These are phyloP conservation scores for Madurella fahalii DNA, from an alignment of 2,329 filamentous ascomycete genomes.

Conservation along the genomic window DNA sequence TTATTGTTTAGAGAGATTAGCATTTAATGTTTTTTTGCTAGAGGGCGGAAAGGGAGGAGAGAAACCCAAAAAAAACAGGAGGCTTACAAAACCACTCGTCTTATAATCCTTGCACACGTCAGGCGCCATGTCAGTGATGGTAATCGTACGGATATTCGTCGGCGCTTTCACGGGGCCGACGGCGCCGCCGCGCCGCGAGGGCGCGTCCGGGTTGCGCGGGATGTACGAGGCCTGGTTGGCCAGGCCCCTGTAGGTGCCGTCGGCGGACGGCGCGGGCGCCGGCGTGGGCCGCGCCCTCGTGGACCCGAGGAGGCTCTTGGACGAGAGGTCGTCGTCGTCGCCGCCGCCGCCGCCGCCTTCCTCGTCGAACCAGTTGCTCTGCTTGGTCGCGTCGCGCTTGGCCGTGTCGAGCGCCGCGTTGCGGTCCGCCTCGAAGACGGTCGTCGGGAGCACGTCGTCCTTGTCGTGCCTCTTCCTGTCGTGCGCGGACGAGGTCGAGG, in stretches of 20 bases:
- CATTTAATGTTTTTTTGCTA: too few species aligned
- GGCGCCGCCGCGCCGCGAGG: conserved; percentile 43
- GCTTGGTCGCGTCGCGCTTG: conserved; percentile 81
- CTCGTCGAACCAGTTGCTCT: conserved; percentile 85
- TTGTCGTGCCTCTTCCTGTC: conserved; percentile 34
- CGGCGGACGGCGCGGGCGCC: conserved; percentile 29
- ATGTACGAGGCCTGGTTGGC: conserved; percentile 72
- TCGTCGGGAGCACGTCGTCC: conserved; percentile 44
- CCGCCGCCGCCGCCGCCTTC: conserved; percentile 34
- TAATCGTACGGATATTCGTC: conserved; percentile 86
- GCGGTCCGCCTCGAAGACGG: conserved; percentile 58
- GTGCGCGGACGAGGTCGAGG: conserved; percentile 36
- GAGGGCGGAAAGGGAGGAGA: too few species aligned
- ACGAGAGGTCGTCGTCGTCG: conserved; percentile 38
- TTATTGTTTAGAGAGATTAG: too few species aligned
- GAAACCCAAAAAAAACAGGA: too few species aligned
- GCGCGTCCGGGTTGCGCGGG: conserved; percentile 73
- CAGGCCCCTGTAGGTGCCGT: conserved; percentile 73
- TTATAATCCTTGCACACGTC: conserved; percentile 84
- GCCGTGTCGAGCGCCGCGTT: conserved; percentile 53
- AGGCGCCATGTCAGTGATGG: conserved; percentile 82
- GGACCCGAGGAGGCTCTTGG: conserved; percentile 56
- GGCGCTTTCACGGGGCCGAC: conserved; percentile 86
- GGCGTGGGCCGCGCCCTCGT: conserved; percentile 46
- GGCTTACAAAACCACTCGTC: conserved; percentile 47